Base-by-base conservation (phyloP, 2,329 filamentous ascomycete genomes). In the Penicillium sp. region DNA sequence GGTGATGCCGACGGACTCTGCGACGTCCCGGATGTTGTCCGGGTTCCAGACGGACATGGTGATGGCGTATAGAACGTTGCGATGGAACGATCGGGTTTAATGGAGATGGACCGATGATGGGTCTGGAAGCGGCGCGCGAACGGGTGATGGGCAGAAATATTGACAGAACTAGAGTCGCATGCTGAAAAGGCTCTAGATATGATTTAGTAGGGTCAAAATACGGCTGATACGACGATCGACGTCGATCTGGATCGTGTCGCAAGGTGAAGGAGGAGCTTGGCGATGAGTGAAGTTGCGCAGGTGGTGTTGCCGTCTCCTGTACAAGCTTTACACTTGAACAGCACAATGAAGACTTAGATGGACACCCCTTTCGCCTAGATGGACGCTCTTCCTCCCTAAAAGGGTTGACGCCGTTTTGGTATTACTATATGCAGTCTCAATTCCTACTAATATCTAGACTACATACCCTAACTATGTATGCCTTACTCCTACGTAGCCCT, bases 21-120 rank as follows among this genome's bases (percentile, higher is more conserved):
- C 91, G 51, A 97, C 90, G 68, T 98, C 93, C 60, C 84, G 85
- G 60, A 98, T 87, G 60, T 95, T 97, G 62, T 98, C 93, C 14
- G 87, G 84, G 65, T 96, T 97, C 93, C 93, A 97, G 58, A 96
- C 83, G 31, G 81, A 81, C 75, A 77, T 78, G 36, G 40, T 63
- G 57, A 29, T 6, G 31, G 5, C 14, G 14, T 18, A 11, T 34
- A 16, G 3, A 11, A 9, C n/a, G 14, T 9, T n/a, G 27, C 3
- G 10, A 36, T 24, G 29, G n/a, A 31, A 37, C 31, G 37, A 18
- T 40, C 47, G 20, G 14, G 22, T 23, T 23, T 40, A 44, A 44
- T 40, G 34, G 47, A 32, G 35, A 26, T 49, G 38, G 42, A 36
- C 43, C 38, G 44, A 14, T 8, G 10, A n/a, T 11, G 40, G 16